Base-by-base conservation (phyloP, 768 basidiomycete genomes). In the Russula earlei region DNA sequence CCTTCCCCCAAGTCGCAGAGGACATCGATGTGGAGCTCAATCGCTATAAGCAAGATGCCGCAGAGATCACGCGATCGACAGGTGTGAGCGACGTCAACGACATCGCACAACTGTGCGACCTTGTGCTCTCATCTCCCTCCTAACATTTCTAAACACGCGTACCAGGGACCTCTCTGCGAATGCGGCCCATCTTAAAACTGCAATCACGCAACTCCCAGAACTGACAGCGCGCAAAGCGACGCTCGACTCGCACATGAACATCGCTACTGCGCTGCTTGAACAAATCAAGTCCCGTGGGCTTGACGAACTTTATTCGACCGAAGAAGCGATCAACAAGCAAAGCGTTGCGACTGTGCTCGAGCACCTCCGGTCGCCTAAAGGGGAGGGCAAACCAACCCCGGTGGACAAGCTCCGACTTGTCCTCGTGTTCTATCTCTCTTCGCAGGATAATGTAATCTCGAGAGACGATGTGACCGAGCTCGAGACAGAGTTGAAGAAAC, bases 161-260 rank as follows among this genome's bases (percentile, higher is more conserved):
- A 8, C 36, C 54, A 83, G 94, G 50, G 96, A 99, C 67, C 77
- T 98, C 25, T 84, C 92, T 2, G 82, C 90, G 29, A 98, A 98
- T 69, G 93, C 96, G 3, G 77, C 91, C 7, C 88, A 98, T 68
- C 74, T 99, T 48, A 98, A 97, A 72, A 91, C 92, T 0, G 96
- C 96, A 8, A 96, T 99, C 66, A 98, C 94, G 2, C 91, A 93
- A 59, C 76, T 99, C 19, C 96, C 96, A 1, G 96, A 98, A 67
- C 75, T 99, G 48, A 98, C 95, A 4, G 93, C 96, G 4, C 82
- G 96, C 40, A 99, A 99, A 66, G 90, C 92, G 31, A 94, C 90
- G 1, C 79, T 99, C 24, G 96, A 99, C 68, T 92, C 94, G 3
- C 96, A 99, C 68, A 98, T 99, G 94, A 97, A 98, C 71, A 95